Conservation (phyloP, 2,329 filamentous ascomycete genomes). For the Apiospora kogelbergensis region DNA sequence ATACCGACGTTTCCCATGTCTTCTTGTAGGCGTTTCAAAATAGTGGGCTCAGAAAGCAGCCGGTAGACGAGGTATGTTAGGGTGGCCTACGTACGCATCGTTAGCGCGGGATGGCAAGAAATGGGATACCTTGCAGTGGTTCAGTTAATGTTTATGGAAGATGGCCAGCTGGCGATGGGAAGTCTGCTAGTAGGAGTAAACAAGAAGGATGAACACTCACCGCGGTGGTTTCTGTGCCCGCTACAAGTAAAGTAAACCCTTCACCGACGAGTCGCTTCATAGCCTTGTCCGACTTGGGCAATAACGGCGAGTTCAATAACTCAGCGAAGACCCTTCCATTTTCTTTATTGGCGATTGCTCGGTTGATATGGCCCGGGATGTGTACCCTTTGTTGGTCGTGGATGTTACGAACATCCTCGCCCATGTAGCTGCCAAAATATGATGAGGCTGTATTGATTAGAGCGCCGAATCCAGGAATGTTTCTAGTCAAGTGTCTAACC, state of each 20-base stretch:
- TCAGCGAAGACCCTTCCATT: slow-evolving; percentile 38
- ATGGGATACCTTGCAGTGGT: no score
- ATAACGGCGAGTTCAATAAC: slow-evolving; percentile 30
- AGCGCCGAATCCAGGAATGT: slow-evolving; percentile 9
- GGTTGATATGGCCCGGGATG: slow-evolving; percentile 28
- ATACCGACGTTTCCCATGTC: neutral
- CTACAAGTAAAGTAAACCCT: slow-evolving; percentile 37
- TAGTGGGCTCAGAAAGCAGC: neutral
- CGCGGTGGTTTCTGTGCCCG: slow-evolving; percentile 40
- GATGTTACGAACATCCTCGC: slow-evolving; percentile 17
- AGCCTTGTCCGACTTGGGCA: slow-evolving; percentile 35
- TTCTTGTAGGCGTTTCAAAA: neutral
- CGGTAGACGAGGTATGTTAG: neutral
- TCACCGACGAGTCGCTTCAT: slow-evolving; percentile 37
- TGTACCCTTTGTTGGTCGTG: slow-evolving; percentile 16
- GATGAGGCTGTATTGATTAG: slow-evolving; percentile 18
- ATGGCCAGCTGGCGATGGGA: no score
- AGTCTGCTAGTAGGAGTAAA: no score
- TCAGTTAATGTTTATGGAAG: no score
- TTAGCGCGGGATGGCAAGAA: neutral
- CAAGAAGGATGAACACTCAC: slow-evolving; percentile 14
- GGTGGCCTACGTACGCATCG: neutral
- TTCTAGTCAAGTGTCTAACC: slow-evolving; percentile 18
- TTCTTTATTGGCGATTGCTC: slow-evolving; percentile 30
- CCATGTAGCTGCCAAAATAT: slow-evolving; percentile 21